Evolutionary conservation across 495 filamentous ascomycete genomes (phyloP), one percentile per base, ranked within the genome.

Genomic region (Aspergillus sclerotioniger): DNA sequence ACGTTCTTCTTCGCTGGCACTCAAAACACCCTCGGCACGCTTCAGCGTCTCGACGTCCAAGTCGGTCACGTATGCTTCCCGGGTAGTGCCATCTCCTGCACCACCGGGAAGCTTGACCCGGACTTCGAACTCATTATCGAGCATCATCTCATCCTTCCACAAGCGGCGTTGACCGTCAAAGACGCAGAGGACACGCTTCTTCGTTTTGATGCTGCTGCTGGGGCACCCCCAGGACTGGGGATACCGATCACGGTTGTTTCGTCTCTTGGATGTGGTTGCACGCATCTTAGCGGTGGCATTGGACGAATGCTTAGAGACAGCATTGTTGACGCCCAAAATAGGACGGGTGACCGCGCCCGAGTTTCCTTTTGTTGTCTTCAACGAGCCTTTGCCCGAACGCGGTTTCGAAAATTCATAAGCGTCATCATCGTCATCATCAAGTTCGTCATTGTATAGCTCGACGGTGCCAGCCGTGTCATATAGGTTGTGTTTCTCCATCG

Each of bases 101-200:
- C 84, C 85, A 59, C 84, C 83, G 28, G 79, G 81, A 17, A 96
- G 84, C 71, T 82, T 84, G 67, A 96, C 74, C 62, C 92, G 91
- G 51, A 98, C 91, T 73, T 99, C 95, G 63, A 92, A 94, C 62
- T 96, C 91, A 21, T 88, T 89, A 64, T 91, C 90, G 41, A 99
- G 87, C 91, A 96, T 94, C 94, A 98, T 96, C 78, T 98, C 95
- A 70, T 99, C 95, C 77, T 97, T 97, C 82, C 89, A 93, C 57
- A 99, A 80, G 8, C 92, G 84, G 53, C 92, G 83, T 12, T 81
- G 83, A 3, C 95, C 95, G 65, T 98, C 92, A 61, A 95, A 99
- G 16, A 96, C 91, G 62, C 90, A 89, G 57, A 98, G 76, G 13
- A 96, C 92, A 17, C 95, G 89, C 85, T 97, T 96, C 83, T 94